Evolutionary conservation across 495 filamentous ascomycete species (phyloP).

Genomic region (Aspergillus bridgeri): DNA sequence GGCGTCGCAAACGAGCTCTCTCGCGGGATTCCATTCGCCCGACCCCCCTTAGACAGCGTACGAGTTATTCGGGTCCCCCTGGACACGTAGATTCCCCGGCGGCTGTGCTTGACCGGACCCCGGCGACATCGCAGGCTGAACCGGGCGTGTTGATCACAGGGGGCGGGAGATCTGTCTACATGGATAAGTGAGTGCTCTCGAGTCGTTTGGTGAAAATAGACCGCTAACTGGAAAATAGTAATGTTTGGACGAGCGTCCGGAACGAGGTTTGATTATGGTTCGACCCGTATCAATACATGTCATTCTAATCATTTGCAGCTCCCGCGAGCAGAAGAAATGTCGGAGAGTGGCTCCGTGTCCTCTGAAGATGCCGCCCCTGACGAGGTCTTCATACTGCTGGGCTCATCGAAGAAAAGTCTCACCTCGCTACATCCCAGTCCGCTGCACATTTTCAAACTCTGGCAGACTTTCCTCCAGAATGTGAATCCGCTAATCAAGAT

Average conservation of each 20-base stretch:
- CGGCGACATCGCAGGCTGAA: slow-evolving; percentile 13
- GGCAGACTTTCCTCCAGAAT: slow-evolving; percentile 65
- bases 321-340: slow-evolving; percentile 41
- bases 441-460: slow-evolving; percentile 67
- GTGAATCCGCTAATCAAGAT: slow-evolving; percentile 68
- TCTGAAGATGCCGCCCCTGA: slow-evolving; percentile 19
- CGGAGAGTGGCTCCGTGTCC: slow-evolving; percentile 19
- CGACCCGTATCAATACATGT: neutral
- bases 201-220: neutral
- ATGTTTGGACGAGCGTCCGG: slow-evolving; percentile 50
- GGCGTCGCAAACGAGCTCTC: slow-evolving; percentile 56
- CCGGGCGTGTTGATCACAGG: slow-evolving; percentile 33
- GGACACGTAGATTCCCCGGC: neutral
- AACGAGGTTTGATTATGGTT: slow-evolving; percentile 42
- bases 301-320: slow-evolving; percentile 30
- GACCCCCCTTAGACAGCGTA: neutral
- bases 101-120: slow-evolving; percentile 1
- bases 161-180: slow-evolving; percentile 43
- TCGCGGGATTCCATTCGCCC: neutral
- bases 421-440: slow-evolving; percentile 56
- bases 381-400: slow-evolving; percentile 23
- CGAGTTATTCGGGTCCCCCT: neutral
- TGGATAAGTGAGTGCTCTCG: slow-evolving; percentile 38
- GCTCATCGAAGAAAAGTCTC: slow-evolving; percentile 15
- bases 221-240: slow-evolving; percentile 20